Conservation (phyloP, 2,329 filamentous ascomycete genomes). For the Xylariaceae sp. region DNA sequence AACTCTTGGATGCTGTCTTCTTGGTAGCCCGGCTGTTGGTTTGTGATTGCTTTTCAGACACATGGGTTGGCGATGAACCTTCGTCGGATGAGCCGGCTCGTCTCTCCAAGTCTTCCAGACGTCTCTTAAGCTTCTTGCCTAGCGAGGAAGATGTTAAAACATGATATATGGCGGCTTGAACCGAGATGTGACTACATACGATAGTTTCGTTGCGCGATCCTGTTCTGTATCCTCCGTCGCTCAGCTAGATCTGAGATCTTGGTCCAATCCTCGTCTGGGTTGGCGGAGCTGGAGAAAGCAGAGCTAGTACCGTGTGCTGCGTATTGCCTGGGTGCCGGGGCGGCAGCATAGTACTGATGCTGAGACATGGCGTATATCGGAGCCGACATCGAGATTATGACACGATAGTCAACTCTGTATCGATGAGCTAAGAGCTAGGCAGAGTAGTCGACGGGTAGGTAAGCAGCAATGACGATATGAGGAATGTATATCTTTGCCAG, state of each 20-base stretch:
- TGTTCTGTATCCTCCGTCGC: conserved; percentile 90
- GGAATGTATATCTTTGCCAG: background rate
- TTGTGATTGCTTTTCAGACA: conserved; percentile 38
- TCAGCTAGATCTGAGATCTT: conserved; percentile 98
- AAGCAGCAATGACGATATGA: background rate
- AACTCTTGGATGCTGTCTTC: conserved; percentile 50
- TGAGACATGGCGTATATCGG: conserved; percentile 45
- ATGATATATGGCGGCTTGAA: background rate
- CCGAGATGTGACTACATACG: conserved; percentile 52
- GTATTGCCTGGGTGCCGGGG: conserved; percentile 60
- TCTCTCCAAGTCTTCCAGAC: conserved; percentile 80
- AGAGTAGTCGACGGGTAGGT: background rate
- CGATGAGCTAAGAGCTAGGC: background rate
- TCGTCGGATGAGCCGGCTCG: conserved; percentile 61
- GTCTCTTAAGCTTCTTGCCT: conserved; percentile 93
- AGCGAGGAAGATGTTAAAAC: conserved; percentile 17
- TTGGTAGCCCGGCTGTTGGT: conserved; percentile 33
- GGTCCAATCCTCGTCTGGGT: conserved; percentile 97
- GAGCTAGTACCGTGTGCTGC: conserved; percentile 79
- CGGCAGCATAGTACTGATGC: conserved; percentile 39
- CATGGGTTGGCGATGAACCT: conserved; percentile 31
- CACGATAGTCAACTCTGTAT: background rate
- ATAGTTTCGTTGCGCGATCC: conserved; percentile 96
- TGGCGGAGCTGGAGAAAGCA: conserved; percentile 90
- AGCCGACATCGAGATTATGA: conserved; percentile 15